Percentiles rank a stretch among this genome's conserved stretches.
These are phyloP conservation scores for Penicillium sp. DNA, from an alignment of 2,329 filamentous ascomycete genomes.

Conservation along the genomic window DNA sequence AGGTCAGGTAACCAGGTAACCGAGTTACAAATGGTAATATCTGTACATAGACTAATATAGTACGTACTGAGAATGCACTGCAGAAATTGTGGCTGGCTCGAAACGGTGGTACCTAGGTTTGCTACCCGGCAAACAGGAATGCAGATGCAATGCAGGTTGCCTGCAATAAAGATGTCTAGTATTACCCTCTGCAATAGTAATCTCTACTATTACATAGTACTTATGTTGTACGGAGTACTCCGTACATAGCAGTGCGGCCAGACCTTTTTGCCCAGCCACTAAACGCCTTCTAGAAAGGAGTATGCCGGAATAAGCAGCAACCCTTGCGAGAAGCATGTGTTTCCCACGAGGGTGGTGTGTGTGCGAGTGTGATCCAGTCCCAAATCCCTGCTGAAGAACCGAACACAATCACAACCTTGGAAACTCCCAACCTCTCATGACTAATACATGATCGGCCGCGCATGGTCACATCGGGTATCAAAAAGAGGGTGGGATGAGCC, in stretches of 20 bases:
- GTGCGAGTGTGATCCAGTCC: neutral
- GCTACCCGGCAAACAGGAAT: slow-evolving; percentile 2
- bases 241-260: neutral
- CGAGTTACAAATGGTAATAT: neutral
- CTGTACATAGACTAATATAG: neutral
- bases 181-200: neutral
- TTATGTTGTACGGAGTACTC: neutral
- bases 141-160: slow-evolving; percentile 1
- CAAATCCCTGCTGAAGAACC: slow-evolving; percentile 3
- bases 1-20: neutral
- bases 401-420: neutral
- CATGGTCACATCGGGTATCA: slow-evolving; percentile 16
- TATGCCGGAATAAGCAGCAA: neutral
- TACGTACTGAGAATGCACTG: neutral
- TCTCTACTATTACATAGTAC: neutral
- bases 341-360: slow-evolving; percentile 6
- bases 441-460: slow-evolving; percentile 17
- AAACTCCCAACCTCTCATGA: neutral
- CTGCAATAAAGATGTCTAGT: slow-evolving; percentile 6
- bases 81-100: neutral
- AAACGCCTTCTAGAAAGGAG: slow-evolving; percentile 6
- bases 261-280: slow-evolving; percentile 1
- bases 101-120: neutral
- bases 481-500: slow-evolving; percentile 10
- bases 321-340: neutral